Conservation (phyloP, 225 moss, liverwort and hornwort species). For the Ulota crispa region DNA sequence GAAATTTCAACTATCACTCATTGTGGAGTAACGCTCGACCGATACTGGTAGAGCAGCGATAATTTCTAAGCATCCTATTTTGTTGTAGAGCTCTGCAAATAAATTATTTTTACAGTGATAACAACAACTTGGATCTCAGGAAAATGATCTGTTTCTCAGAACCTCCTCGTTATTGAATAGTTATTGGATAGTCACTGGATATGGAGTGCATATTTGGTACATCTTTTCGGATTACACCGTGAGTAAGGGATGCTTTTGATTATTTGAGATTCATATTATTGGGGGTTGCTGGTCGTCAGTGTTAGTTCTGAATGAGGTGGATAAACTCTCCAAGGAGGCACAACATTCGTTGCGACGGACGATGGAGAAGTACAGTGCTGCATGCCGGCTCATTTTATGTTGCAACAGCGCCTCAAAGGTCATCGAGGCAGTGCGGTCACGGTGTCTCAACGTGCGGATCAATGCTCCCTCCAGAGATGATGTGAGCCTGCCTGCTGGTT, state of each 20-base stretch:
- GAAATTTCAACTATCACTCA: background rate
- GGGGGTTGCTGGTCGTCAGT: conserved; percentile 40
- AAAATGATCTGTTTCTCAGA: background rate
- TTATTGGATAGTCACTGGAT: background rate
- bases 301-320: conserved; percentile 88
- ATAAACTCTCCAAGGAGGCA: conserved; percentile 86
- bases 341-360: conserved; percentile 89
- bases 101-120: background rate
- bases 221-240: background rate
- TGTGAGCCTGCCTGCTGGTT: conserved; percentile 35
- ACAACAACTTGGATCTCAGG: background rate
- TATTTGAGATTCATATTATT: conserved; percentile 1
- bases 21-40: background rate
- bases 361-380: conserved; percentile 94
- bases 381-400: conserved; percentile 79
- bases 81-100: background rate
- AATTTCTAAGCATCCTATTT: background rate
- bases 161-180: background rate
- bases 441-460: conserved; percentile 80
- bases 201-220: background rate
- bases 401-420: conserved; percentile 91
- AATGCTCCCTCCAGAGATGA: conserved; percentile 75
- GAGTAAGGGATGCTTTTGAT: background rate
- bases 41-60: background rate
- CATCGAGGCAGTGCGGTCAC: conserved; percentile 89